A percentile compares a stretch with the other conserved stretches of the same genome.
phyloP scores from a whole-genome alignment of 2,329 filamentous ascomycete genomes.

The Penicillium rolfsii region DNA sequence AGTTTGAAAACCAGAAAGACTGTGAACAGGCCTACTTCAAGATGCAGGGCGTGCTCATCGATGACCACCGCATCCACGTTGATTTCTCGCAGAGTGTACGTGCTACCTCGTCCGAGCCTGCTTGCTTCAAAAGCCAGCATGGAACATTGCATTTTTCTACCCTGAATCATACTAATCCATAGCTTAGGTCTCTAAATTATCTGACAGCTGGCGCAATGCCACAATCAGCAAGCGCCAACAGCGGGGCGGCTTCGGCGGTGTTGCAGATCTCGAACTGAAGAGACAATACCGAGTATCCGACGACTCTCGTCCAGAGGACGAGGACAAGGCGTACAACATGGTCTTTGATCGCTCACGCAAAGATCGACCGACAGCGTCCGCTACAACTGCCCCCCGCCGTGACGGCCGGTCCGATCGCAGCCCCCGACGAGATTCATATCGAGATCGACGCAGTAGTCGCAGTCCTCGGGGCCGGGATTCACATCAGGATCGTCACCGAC shows the following conservation, averaged over 20 bases:
- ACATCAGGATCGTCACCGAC: constrained; percentile 42
- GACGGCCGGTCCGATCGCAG: constrained; percentile 49
- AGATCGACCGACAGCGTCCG: constrained; percentile 12
- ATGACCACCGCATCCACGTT: constrained; percentile 96
- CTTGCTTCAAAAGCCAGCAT: too few species aligned
- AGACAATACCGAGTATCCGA: constrained; percentile 81
- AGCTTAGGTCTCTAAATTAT: constrained; percentile 68
- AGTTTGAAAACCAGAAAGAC: constrained; percentile 88
- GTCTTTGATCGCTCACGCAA: constrained; percentile 67
- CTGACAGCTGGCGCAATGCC: constrained; percentile 83
- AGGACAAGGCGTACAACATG: constrained; percentile 69
- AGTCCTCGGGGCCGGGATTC: constrained; percentile 32
- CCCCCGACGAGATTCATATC: constrained; percentile 44
- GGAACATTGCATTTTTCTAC: neutral
- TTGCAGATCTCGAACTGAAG: constrained; percentile 84
- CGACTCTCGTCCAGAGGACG: constrained; percentile 49
- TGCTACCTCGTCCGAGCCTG: neutral
- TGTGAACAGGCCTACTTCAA: constrained; percentile 98
- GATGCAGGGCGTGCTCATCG: constrained; percentile 96
- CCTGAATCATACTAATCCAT: constrained; percentile 24
- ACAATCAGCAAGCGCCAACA: constrained; percentile 77
- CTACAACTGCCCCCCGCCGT: constrained; percentile 17
- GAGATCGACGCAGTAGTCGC: constrained; percentile 37
- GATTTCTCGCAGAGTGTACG: constrained; percentile 96
- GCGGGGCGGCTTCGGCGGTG: constrained; percentile 85